Conservation (phyloP, 768 basidiomycete species). For the Fomitopsis serialis region DNA sequence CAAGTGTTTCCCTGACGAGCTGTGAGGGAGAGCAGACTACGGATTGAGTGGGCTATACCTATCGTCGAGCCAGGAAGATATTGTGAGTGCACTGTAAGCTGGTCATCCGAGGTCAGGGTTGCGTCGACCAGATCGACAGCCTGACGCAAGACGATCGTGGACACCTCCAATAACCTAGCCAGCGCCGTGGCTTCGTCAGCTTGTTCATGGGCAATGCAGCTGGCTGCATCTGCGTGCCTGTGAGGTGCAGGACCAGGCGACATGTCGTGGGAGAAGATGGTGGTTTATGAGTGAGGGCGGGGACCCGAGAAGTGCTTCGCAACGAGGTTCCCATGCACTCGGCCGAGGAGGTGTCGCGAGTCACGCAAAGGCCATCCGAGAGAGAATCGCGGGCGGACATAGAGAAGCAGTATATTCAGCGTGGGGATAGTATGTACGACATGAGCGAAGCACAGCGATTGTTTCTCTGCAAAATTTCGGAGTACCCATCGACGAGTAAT, state of each 20-base stretch:
- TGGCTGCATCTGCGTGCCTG: background rate
- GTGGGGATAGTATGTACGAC: too few species aligned
- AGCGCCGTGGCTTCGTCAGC: constrained; percentile 26
- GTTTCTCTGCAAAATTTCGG: constrained; percentile 76
- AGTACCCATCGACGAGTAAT: constrained; percentile 49
- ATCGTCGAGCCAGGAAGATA: constrained; percentile 86
- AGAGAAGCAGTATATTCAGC: too few species aligned
- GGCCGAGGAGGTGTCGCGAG: background rate
- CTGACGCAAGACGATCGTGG: constrained; percentile 62
- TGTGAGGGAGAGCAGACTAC: background rate
- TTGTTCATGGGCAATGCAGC: background rate
- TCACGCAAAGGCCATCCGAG: too few species aligned
- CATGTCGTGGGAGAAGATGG: constrained; percentile 5
- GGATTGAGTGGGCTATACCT: constrained; percentile 35
- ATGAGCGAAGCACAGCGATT: too few species aligned
- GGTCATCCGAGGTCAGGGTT: constrained; percentile 59
- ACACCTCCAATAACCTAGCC: constrained; percentile 58
- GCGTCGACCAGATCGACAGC: constrained; percentile 69
- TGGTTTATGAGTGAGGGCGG: background rate
- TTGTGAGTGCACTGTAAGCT: constrained; percentile 63
- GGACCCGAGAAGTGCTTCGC: background rate
- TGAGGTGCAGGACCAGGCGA: background rate
- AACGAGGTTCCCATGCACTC: background rate
- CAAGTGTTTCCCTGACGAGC: constrained; percentile 67
- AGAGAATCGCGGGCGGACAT: too few species aligned